These are phyloP conservation scores for Gnomoniopsis smithogilvyi DNA, from an alignment of 2,329 filamentous ascomycete species.

Conservation along the genomic window DNA sequence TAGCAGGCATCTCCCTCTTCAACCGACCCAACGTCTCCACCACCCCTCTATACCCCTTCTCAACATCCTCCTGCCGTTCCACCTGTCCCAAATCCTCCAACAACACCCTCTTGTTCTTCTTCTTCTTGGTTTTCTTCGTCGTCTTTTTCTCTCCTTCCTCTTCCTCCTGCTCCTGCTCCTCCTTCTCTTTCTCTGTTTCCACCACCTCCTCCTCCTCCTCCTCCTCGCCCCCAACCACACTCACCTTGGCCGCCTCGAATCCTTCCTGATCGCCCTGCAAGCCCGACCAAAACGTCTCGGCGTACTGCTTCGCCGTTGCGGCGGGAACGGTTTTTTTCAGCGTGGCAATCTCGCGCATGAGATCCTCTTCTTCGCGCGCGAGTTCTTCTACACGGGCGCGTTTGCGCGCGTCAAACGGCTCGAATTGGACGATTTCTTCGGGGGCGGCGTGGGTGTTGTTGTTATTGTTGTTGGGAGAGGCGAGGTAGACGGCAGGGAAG, in stretches of 20 bases:
- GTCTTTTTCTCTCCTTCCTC: slow-evolving; percentile 19
- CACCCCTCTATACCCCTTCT: slow-evolving; percentile 43
- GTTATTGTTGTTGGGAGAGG: background rate
- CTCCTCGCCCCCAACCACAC: slow-evolving; percentile 17
- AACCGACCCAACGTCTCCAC: slow-evolving; percentile 49
- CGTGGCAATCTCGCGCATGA: slow-evolving; percentile 60
- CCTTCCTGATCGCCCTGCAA: slow-evolving; percentile 46
- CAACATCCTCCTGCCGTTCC: slow-evolving; percentile 45
- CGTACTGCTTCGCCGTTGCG: slow-evolving; percentile 39
- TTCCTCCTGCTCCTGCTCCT: slow-evolving; percentile 11
- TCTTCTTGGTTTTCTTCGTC: slow-evolving; percentile 11
- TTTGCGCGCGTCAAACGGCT: slow-evolving; percentile 58
- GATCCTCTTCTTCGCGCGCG: slow-evolving; percentile 59
- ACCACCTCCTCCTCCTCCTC: slow-evolving; percentile 16
- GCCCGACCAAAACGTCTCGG: slow-evolving; percentile 36
- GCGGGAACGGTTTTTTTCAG: slow-evolving; percentile 54
- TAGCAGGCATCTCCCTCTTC: slow-evolving; percentile 59
- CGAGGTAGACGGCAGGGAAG: slow-evolving; percentile 28
- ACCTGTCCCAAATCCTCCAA: slow-evolving; percentile 31
- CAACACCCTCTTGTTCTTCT: slow-evolving; percentile 17
- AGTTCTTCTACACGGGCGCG: slow-evolving; percentile 58
- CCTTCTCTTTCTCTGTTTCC: background rate
- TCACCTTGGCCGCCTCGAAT: slow-evolving; percentile 28
- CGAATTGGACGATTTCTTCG: slow-evolving; percentile 42
- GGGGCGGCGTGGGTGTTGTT: slow-evolving; percentile 24